These are phyloP conservation scores for Solanum etuberosum DNA, from an alignment of 257 asterid genomes.

Conservation along the genomic window DNA sequence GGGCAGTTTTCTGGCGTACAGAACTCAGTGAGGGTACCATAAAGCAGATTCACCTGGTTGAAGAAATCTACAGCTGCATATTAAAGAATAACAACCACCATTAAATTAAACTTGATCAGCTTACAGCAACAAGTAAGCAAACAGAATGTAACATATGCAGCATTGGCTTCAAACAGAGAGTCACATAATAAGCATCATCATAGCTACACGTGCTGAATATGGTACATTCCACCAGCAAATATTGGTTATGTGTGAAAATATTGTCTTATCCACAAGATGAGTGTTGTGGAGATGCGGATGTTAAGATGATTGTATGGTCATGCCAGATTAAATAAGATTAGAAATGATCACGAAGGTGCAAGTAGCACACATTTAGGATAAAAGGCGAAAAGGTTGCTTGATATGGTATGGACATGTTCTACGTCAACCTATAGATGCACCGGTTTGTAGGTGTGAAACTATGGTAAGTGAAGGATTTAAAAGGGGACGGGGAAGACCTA, in stretches of 20 bases:
- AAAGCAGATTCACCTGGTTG: constrained; percentile 93
- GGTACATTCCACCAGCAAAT: not conserved
- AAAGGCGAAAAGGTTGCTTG: not conserved
- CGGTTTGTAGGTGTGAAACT: not conserved
- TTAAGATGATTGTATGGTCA: not conserved
- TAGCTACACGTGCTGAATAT: not conserved
- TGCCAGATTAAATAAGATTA: not conserved
- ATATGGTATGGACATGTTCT: not conserved
- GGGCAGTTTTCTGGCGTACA: constrained; percentile 91
- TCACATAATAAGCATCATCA: not conserved
- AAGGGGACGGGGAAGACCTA: not conserved
- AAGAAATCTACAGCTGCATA: constrained; percentile 95
- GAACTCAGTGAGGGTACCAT: constrained; percentile 94
- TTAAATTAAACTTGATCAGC: constrained; percentile 7
- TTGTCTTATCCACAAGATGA: not conserved
- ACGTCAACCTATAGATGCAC: not conserved
- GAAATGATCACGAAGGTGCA: not conserved
- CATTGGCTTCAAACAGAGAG: not conserved
- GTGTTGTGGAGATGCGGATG: not conserved
- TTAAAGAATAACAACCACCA: constrained; percentile 1
- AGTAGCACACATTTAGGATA: not conserved
- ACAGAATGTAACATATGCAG: not conserved
- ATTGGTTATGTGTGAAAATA: not conserved
- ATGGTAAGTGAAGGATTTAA: not conserved
- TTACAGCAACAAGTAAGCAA: not conserved